These are phyloP conservation scores for Austroboletus niveus DNA, from an alignment of 1,284 basidiomycete species.

Conservation along the genomic window DNA sequence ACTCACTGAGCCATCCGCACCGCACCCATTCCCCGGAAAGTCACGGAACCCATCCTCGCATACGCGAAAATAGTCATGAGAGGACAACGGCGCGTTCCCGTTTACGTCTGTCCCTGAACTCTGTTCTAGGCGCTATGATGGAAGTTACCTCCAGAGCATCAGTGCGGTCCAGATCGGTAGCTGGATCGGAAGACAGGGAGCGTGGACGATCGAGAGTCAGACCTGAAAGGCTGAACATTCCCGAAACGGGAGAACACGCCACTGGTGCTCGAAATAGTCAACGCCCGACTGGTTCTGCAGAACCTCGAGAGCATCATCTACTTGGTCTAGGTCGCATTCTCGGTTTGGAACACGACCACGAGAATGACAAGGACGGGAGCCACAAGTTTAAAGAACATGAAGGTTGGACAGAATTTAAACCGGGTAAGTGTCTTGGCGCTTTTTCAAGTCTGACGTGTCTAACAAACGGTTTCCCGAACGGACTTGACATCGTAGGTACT, in stretches of 20 bases:
- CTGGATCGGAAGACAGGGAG: constrained; percentile 16
- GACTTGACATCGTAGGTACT: constrained; percentile 51
- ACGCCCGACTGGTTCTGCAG: background rate
- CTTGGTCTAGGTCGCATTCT: constrained; percentile 24
- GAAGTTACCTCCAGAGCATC: constrained; percentile 22
- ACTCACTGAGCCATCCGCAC: background rate
- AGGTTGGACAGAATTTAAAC: constrained; percentile 91
- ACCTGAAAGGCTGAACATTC: constrained; percentile 1
- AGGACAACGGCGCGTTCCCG: constrained; percentile 24
- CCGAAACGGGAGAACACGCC: constrained; percentile 10
- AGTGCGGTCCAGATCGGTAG: constrained; percentile 7
- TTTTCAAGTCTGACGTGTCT: background rate
- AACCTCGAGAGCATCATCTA: constrained; percentile 15
- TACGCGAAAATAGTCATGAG: background rate
- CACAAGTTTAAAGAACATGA: constrained; percentile 39
- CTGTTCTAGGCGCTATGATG: constrained; percentile 39
- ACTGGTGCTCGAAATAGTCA: background rate
- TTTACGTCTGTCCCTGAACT: constrained; percentile 38
- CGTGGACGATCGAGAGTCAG: constrained; percentile 25
- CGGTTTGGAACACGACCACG: constrained; percentile 20
- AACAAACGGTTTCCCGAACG: background rate
- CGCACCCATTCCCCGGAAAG: constrained; percentile 5
- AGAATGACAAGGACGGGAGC: constrained; percentile 7
- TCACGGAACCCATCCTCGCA: background rate
- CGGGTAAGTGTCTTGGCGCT: constrained; percentile 51